Conservation (phyloP, 495 filamentous ascomycete species). For the Hypoxylon subgilvum region DNA sequence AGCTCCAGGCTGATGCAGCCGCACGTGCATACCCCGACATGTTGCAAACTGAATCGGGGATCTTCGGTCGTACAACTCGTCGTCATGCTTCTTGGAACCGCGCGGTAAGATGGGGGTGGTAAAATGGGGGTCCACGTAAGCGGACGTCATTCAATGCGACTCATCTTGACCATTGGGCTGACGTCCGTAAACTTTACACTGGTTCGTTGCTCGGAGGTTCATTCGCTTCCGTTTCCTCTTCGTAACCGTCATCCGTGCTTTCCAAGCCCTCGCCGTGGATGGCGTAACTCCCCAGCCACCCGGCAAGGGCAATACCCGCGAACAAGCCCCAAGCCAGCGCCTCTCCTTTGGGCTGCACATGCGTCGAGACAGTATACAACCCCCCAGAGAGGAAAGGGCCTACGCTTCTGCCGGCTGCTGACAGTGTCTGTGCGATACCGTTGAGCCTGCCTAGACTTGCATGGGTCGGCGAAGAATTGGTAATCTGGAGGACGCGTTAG, state of each 20-base stretch:
- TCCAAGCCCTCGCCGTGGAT: slow-evolving; percentile 69
- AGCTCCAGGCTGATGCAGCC: neutral
- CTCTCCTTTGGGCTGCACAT: slow-evolving; percentile 80
- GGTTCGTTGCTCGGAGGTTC: slow-evolving; percentile 26
- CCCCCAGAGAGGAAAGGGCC: slow-evolving; percentile 88
- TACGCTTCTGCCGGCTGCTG: slow-evolving; percentile 84
- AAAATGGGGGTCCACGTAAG: slow-evolving; percentile 8
- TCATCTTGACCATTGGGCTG: neutral
- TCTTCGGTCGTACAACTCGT: neutral
- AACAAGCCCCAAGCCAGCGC: slow-evolving; percentile 83
- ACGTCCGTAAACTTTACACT: slow-evolving; percentile 12
- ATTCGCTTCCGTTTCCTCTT: slow-evolving; percentile 34
- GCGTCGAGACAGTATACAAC: slow-evolving; percentile 75
- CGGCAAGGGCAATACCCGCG: slow-evolving; percentile 74
- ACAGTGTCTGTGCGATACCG: slow-evolving; percentile 91
- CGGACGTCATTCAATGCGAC: neutral
- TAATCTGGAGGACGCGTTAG: slow-evolving; percentile 66
- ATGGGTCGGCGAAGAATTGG: slow-evolving; percentile 87
- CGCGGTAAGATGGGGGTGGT: no score
- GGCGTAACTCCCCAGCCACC: slow-evolving; percentile 75
- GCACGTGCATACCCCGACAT: neutral
- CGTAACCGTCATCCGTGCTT: slow-evolving; percentile 51
- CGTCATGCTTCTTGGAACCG: neutral
- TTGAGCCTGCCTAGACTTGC: slow-evolving; percentile 88
- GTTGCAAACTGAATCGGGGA: neutral